These are phyloP conservation scores for Lithospermum erythrorhizon DNA, from an alignment of 257 asterid genomes.

Conservation along the genomic window DNA sequence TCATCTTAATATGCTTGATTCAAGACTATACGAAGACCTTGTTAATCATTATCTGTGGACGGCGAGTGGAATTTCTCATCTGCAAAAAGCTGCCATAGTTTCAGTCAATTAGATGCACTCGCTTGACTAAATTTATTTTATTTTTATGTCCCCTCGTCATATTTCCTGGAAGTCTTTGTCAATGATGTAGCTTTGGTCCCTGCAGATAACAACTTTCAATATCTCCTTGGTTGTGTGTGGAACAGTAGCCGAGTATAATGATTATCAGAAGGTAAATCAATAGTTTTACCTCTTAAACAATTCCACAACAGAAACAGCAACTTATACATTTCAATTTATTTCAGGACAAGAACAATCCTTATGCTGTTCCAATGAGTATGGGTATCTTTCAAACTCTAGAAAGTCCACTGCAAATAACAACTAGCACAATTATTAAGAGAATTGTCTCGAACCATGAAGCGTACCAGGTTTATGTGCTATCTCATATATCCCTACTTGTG, in stretches of 20 bases:
- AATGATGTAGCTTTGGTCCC: background rate
- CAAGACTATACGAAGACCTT: background rate
- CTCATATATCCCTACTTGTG: conserved; percentile 1
- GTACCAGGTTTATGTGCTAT: conserved; percentile 49
- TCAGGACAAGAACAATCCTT: conserved; percentile 59
- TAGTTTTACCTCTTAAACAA: conserved; percentile 5
- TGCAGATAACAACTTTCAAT: conserved; percentile 81
- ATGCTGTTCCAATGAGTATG: conserved; percentile 58
- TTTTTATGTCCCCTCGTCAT: too few species aligned
- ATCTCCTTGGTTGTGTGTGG: conserved; percentile 86
- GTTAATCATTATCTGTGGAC: background rate
- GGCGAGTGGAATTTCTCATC: background rate
- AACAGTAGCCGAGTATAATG: conserved; percentile 72
- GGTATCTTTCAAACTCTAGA: conserved; percentile 63
- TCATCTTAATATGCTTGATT: too few species aligned
- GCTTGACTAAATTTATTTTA: too few species aligned
- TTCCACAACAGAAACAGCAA: background rate
- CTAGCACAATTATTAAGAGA: conserved; percentile 90
- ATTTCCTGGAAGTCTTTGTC: background rate
- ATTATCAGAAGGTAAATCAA: conserved; percentile 60
- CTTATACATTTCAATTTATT: conserved; percentile 8
- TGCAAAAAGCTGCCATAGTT: background rate
- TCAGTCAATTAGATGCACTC: background rate
- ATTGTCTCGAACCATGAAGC: conserved; percentile 88
- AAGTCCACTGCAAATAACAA: conserved; percentile 82